phyloP scores from a whole-genome alignment of 2,329 filamentous ascomycete species.

The Dactylellina cionopaga region DNA sequence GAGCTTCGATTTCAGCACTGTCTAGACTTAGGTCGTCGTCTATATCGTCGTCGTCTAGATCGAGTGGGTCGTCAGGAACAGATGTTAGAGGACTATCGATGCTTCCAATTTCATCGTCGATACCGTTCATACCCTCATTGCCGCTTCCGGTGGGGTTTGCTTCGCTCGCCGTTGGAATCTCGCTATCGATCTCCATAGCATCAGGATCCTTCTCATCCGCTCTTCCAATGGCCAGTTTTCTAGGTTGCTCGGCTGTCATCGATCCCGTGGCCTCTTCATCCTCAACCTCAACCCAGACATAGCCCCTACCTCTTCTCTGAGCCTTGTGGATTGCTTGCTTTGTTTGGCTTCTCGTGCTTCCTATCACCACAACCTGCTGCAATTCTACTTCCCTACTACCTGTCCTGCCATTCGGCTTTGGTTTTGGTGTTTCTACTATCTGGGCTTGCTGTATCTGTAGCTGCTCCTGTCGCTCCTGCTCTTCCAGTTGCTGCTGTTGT shows the following conservation, averaged over 20 bases:
- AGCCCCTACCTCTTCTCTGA: slow-evolving; percentile 41
- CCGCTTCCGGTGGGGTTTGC: neutral
- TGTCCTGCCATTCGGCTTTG: slow-evolving; percentile 20
- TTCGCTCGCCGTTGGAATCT: slow-evolving; percentile 10
- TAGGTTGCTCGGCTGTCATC: neutral
- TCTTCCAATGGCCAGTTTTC: neutral
- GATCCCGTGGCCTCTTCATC: slow-evolving; percentile 20
- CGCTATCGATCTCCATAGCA: slow-evolving; percentile 50
- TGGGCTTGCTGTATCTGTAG: too few species aligned
- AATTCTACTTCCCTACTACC: slow-evolving; percentile 26
- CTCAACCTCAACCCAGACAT: slow-evolving; percentile 50
- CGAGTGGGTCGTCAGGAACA: slow-evolving; percentile 36
- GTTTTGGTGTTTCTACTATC: slow-evolving; percentile 16
- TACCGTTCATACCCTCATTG: neutral
- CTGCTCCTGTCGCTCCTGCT: too few species aligned
- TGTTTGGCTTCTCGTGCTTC: slow-evolving; percentile 46
- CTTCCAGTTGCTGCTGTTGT: slow-evolving; percentile 7
- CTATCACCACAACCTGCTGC: slow-evolving; percentile 47
- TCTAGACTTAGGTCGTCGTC: slow-evolving; percentile 35
- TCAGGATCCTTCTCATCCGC: slow-evolving; percentile 8
- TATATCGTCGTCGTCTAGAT: slow-evolving; percentile 31
- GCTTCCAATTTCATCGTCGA: slow-evolving; percentile 26
- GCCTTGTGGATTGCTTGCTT: slow-evolving; percentile 49
- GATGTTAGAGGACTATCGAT: slow-evolving; percentile 51
- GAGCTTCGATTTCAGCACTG: slow-evolving; percentile 24